phyloP scores from a whole-genome alignment of 2,329 filamentous ascomycete genomes.

The Didymella arachidicola region DNA sequence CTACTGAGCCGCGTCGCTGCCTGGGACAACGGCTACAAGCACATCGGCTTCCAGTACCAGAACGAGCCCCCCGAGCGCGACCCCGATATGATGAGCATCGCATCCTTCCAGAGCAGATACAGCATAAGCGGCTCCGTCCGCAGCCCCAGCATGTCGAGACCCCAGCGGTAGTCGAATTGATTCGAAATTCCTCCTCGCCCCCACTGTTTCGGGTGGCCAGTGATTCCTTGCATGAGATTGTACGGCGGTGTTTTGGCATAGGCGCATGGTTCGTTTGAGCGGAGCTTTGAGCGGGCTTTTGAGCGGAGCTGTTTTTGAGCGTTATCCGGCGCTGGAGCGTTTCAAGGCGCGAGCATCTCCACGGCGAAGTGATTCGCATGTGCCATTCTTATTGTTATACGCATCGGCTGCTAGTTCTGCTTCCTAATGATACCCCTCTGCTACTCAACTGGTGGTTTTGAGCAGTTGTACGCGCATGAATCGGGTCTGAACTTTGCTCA shows the following conservation, averaged over 20 bases:
- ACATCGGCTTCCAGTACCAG: conserved; percentile 22
- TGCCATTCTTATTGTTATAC: conserved; percentile 8
- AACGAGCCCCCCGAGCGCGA: conserved; percentile 27
- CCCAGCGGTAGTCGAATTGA: conserved; percentile 10
- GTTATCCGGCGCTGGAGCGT: conserved; percentile 14
- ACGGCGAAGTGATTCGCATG: not conserved
- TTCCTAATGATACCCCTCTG: conserved; percentile 24
- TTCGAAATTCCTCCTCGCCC: conserved; percentile 1
- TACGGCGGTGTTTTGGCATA: conserved; percentile 21
- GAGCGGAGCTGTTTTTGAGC: not conserved
- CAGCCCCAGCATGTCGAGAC: conserved; percentile 13
- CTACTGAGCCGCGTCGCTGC: conserved; percentile 45
- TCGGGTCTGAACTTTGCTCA: too few relatives aligned
- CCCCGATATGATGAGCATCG: conserved; percentile 24
- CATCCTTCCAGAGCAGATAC: conserved; percentile 20
- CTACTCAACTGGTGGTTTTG: conserved; percentile 21
- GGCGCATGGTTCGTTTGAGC: conserved; percentile 1
- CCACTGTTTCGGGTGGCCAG: not conserved
- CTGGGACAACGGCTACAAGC: conserved; percentile 48
- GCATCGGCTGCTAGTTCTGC: not conserved
- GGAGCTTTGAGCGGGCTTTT: too few relatives aligned
- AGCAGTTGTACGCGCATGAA: not conserved
- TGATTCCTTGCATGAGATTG: conserved; percentile 20
- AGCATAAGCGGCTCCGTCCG: conserved; percentile 19
- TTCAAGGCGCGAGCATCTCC: not conserved